phyloP scores from a whole-genome alignment of 2,329 filamentous ascomycete species.

The Xylariaceae sp. region DNA sequence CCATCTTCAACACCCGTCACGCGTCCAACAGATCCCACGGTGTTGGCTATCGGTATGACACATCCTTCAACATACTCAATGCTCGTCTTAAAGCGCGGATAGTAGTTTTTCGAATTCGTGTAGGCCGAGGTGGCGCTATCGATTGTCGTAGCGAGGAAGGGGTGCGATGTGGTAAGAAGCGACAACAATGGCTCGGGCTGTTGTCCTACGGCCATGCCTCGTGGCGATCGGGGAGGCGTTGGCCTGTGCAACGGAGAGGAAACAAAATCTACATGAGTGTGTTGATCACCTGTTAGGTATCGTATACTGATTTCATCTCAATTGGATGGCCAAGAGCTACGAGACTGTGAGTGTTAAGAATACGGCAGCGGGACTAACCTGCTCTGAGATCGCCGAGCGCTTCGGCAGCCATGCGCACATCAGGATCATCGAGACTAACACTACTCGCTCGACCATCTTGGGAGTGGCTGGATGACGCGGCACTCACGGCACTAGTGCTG shows the following conservation, averaged over 20 bases:
- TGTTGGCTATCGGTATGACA: slow-evolving; percentile 79
- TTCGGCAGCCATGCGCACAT: slow-evolving; percentile 66
- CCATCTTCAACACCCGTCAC: slow-evolving; percentile 84
- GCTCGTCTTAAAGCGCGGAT: slow-evolving; percentile 79
- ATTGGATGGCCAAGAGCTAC: neutral
- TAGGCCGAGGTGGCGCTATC: slow-evolving; percentile 82
- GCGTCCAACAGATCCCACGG: slow-evolving; percentile 75
- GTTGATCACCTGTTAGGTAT: slow-evolving; percentile 16
- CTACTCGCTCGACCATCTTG: slow-evolving; percentile 44
- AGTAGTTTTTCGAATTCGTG: slow-evolving; percentile 82
- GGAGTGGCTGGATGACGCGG: slow-evolving; percentile 43
- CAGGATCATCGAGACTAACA: slow-evolving; percentile 59
- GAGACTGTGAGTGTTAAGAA: neutral
- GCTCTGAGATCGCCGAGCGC: slow-evolving; percentile 69
- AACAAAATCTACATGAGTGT: slow-evolving; percentile 52
- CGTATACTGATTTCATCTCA: neutral
- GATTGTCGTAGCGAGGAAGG: slow-evolving; percentile 77
- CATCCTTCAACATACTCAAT: slow-evolving; percentile 89
- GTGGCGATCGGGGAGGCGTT: slow-evolving; percentile 38
- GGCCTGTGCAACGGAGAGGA: slow-evolving; percentile 53
- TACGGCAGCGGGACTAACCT: slow-evolving; percentile 44
- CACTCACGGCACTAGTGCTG: slow-evolving; percentile 38
- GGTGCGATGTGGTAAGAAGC: slow-evolving; percentile 82
- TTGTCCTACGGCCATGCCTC: slow-evolving; percentile 37
- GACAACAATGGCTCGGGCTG: slow-evolving; percentile 77